phyloP scores from a whole-genome alignment of 257 asterid genomes.

The Linderniella brevidens region DNA sequence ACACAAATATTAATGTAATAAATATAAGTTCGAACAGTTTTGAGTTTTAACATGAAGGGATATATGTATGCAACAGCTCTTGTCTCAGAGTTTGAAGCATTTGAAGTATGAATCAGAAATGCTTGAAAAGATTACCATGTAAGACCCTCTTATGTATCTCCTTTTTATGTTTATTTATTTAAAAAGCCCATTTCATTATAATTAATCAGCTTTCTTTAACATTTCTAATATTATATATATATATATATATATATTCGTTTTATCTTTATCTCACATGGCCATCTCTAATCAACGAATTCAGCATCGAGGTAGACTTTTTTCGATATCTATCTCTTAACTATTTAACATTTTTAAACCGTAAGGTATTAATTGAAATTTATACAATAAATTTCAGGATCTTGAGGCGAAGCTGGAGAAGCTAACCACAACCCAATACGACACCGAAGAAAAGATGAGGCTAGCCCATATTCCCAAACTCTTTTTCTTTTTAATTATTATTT shows the following conservation, averaged over 20 bases:
- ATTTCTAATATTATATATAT: too few species aligned
- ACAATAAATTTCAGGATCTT: constrained; percentile 22
- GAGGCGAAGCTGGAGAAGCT: constrained; percentile 40
- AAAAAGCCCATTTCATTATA: too few species aligned
- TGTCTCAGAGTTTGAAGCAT: constrained; percentile 34
- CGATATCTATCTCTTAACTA: background rate
- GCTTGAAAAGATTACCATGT: constrained; percentile 48
- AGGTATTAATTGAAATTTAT: background rate
- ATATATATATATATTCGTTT: background rate
- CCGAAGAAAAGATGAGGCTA: constrained; percentile 40
- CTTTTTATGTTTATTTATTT: background rate
- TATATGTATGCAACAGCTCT: constrained; percentile 15
- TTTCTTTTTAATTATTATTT: too few species aligned
- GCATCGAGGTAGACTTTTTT: constrained; percentile 33
- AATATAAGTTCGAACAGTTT: background rate
- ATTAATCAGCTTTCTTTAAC: too few species aligned
- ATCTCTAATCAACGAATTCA: constrained; percentile 16
- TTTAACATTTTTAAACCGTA: background rate
- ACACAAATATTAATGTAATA: background rate
- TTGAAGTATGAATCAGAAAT: constrained; percentile 32
- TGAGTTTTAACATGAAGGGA: background rate
- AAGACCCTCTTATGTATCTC: constrained; percentile 1
- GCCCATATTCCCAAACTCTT: background rate
- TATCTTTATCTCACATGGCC: constrained; percentile 9
- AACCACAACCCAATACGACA: constrained; percentile 22